A percentile compares a stretch with the other conserved stretches of the same genome.
Conservation (phyloP, 1,284 basidiomycete genomes). For the Ganoderma meredithae region DNA sequence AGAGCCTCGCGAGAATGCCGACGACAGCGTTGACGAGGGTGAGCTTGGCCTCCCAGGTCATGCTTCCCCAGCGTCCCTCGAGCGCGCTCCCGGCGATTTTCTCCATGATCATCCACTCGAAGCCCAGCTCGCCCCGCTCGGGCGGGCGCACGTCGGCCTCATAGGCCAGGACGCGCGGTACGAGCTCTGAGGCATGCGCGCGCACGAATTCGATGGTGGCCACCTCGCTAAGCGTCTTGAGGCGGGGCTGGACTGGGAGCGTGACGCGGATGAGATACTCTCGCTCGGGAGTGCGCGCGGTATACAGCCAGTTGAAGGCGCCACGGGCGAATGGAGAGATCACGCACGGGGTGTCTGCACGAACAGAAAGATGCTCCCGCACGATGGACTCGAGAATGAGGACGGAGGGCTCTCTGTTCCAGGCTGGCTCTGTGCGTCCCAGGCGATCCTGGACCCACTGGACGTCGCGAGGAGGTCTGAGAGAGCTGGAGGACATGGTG, state of each 20-base stretch:
- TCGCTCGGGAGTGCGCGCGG: background rate
- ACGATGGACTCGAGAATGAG: background rate
- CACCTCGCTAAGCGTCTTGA: background rate
- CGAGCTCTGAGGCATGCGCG: background rate
- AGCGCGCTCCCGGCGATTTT: background rate
- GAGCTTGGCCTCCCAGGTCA: background rate
- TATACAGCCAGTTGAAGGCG: background rate
- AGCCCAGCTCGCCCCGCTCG: background rate
- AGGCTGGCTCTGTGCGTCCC: background rate
- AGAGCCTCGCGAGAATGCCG: background rate
- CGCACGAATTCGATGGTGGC: background rate
- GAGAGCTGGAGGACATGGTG: background rate
- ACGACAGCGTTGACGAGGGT: background rate
- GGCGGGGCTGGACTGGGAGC: background rate
- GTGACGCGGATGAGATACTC: constrained; percentile 2
- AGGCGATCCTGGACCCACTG: background rate
- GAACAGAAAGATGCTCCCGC: background rate
- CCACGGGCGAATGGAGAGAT: background rate
- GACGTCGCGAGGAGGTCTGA: background rate
- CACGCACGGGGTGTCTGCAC: background rate
- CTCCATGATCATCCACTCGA: constrained; percentile 1
- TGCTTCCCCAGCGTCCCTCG: background rate
- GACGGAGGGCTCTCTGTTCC: background rate
- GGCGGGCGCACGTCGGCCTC: background rate
- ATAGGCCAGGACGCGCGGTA: background rate